Evolutionary conservation across 106 monocot genomes (phyloP), one percentile per base, ranked within the genome.

Genomic region (Triglochin maritima): DNA sequence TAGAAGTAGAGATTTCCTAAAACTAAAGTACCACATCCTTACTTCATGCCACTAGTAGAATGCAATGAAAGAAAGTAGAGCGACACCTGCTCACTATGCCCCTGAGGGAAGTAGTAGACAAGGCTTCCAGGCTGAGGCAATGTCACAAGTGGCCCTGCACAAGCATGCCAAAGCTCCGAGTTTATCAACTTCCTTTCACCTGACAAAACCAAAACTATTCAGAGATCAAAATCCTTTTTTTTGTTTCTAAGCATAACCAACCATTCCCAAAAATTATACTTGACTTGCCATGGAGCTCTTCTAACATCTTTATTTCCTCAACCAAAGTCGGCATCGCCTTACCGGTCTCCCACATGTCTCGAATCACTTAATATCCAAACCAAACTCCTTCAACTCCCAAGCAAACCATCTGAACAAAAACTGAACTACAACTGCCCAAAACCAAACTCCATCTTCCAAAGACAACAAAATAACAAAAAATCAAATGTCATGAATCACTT

Each of bases 141-240:
- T 8, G 87, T 83, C 13, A 90, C 85, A 7, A 96, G 82, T 0
- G 90, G 90, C 14, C 90, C 95, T 10, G 95, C 95, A 62, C 95
- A 96, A 10, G 90, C 95, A 75, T 96, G 95, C 95, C 95, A 96
- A 16, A 96, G 83, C 71, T 96, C 95, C 6, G 95, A 96, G 67
- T 86, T 81, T 17, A 90, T 78, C 64, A 66, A 69, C 70, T 85
- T 87, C 71, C 74, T 90, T 63, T 62, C 57, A 60, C 73, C 95
- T 90, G 58, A 77, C 43, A 64, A n/a, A 43, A 64, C 43, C 44
- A 73, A 49, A 13, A 4, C 16, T 6, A 11, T 46, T 4, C 7
- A 7, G 12, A 7, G 7, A 64, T 49, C 44, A 12, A 16, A 6
- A 49, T 12, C 7, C 9, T 14, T 46, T 55, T 16, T 4, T 12